These are phyloP conservation scores for Neckera pumila DNA, from an alignment of 225 moss, liverwort and hornwort genomes.

Conservation along the genomic window DNA sequence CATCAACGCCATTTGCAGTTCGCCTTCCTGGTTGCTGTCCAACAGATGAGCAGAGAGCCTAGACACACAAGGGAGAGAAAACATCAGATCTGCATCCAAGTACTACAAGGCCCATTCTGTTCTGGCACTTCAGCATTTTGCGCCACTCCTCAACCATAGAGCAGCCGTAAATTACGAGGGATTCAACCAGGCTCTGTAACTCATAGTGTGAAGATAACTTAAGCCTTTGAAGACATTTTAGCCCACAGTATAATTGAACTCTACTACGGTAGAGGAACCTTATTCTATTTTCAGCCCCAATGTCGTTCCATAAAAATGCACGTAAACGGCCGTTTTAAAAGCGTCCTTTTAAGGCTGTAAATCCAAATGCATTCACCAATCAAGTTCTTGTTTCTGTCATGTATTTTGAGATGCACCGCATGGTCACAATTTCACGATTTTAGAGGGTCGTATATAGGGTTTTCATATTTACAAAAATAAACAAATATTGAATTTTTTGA, in stretches of 20 bases:
- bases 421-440: not conserved
- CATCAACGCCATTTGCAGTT: constrained; percentile 91
- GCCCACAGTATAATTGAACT: not conserved
- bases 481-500: no score
- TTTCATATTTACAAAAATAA: not conserved
- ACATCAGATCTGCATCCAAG: not conserved
- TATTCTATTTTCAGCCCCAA: not conserved
- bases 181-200: not conserved
- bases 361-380: not conserved
- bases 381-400: not conserved
- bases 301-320: not conserved
- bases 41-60: constrained; percentile 85
- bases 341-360: no score
- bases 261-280: not conserved
- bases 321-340: not conserved
- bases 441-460: not conserved
- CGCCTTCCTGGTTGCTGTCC: constrained; percentile 79
- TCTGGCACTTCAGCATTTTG: not conserved
- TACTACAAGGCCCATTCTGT: not conserved
- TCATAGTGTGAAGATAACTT: not conserved
- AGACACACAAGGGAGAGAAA: not conserved
- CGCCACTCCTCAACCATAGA: not conserved
- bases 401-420: not conserved
- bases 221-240: not conserved
- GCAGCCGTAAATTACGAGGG: not conserved